Percentiles rank a stretch among this genome's conserved stretches.
Evolutionary conservation across 1,139 yeast genomes (phyloP).

Genomic region (Geotrichum phurueaensis): DNA sequence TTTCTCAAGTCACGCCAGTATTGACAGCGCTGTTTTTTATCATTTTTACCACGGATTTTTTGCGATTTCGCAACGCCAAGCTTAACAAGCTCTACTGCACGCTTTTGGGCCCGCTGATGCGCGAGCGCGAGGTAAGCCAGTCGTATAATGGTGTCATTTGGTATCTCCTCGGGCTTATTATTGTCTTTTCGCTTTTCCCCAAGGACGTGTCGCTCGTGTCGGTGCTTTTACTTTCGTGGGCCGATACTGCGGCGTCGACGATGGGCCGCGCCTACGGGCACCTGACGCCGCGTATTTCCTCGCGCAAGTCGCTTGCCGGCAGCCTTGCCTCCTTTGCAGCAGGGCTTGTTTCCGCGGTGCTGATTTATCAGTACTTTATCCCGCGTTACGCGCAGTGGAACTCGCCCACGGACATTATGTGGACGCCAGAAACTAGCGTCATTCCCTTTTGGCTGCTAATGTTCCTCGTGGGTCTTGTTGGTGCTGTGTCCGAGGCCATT

Average conservation of each 20-base stretch:
- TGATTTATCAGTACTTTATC: slow-evolving; percentile 66
- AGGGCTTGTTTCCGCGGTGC: slow-evolving; percentile 61
- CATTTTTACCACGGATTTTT: slow-evolving; percentile 58
- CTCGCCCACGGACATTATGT: slow-evolving; percentile 49
- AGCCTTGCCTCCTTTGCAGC: slow-evolving; percentile 73
- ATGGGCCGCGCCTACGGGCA: slow-evolving; percentile 80
- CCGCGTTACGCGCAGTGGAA: slow-evolving; percentile 51
- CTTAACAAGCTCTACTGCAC: slow-evolving; percentile 62
- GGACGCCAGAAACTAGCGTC: slow-evolving; percentile 57
- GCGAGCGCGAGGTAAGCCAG: slow-evolving; percentile 63
- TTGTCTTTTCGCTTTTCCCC: slow-evolving; percentile 64
- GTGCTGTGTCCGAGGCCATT: slow-evolving; percentile 80
- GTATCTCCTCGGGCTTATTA: slow-evolving; percentile 70
- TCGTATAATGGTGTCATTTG: slow-evolving; percentile 75
- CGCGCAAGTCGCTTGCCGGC: slow-evolving; percentile 77
- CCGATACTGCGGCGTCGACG: slow-evolving; percentile 95
- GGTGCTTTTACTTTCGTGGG: slow-evolving; percentile 82
- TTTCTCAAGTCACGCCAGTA: slow-evolving; percentile 48
- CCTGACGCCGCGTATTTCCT: slow-evolving; percentile 68
- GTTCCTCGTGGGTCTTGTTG: slow-evolving; percentile 66
- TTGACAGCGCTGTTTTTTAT: slow-evolving; percentile 49
- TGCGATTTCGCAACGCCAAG: slow-evolving; percentile 56
- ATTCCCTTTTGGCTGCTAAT: slow-evolving; percentile 51
- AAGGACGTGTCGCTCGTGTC: slow-evolving; percentile 78
- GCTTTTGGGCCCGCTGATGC: slow-evolving; percentile 70